Conservation (phyloP, 164 flowering plant species). For the Magnolia kwangsiensis region DNA sequence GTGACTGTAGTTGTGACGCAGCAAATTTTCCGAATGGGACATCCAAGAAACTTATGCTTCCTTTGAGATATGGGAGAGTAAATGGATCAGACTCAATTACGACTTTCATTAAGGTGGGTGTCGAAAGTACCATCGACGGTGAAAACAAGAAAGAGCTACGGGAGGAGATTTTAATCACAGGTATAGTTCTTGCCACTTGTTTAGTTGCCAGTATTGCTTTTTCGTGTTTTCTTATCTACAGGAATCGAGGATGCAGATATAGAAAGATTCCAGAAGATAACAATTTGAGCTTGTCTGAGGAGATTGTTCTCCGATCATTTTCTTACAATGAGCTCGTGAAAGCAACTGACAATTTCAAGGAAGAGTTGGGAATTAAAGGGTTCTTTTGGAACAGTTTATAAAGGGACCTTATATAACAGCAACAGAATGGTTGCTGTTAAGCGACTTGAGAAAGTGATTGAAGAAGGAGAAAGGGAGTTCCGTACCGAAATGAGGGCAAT, state of each 20-base stretch:
- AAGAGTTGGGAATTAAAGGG: conserved; percentile 19
- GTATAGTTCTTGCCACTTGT: neutral
- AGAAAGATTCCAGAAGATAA: neutral
- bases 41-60: conserved; percentile 26
- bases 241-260: neutral
- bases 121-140: neutral
- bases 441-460: conserved; percentile 10
- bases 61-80: conserved; percentile 22
- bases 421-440: conserved; percentile 13
- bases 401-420: conserved; percentile 5
- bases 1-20: neutral
- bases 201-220: neutral
- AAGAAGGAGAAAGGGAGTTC: conserved; percentile 24
- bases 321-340: conserved; percentile 12
- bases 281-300: neutral
- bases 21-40: neutral
- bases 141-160: neutral
- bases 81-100: neutral
- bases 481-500: conserved; percentile 17
- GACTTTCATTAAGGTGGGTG: neutral
- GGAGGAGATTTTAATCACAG: neutral
- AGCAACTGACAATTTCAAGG: conserved; percentile 12
- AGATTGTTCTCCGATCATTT: conserved; percentile 6
- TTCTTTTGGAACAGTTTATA: conserved; percentile 14
- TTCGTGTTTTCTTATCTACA: conserved; percentile 5